These are phyloP conservation scores for Helianthus annuus DNA, from an alignment of 129 eudicot genomes.

Conservation along the genomic window HanXRQr2.0-SUNRISE NC_035446.2:138346207-138346706, in stretches of 20 bases:
- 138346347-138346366: background rate
- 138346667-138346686: background rate
- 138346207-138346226: no score
- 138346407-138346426: background rate
- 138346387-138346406: background rate
- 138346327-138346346: no score
- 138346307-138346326: no score
- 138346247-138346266: no score
- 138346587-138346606: conserved; percentile 27
- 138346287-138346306: no score
- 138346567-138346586: conserved; percentile 22
- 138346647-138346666: background rate
- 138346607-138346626: conserved; percentile 17
- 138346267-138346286: no score
- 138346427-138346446: no score
- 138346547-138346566: conserved; percentile 14
- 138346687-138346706: background rate
- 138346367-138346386: background rate
- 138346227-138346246: no score
- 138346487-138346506: conserved; percentile 24
- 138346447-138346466: background rate
- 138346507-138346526: conserved; percentile 18
- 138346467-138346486: conserved; percentile 6
- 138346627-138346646: conserved; percentile 21
- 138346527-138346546: conserved; percentile 1